Conservation (phyloP, 352 stramenopile genomes). For the Saprolegnia diclina region DNA sequence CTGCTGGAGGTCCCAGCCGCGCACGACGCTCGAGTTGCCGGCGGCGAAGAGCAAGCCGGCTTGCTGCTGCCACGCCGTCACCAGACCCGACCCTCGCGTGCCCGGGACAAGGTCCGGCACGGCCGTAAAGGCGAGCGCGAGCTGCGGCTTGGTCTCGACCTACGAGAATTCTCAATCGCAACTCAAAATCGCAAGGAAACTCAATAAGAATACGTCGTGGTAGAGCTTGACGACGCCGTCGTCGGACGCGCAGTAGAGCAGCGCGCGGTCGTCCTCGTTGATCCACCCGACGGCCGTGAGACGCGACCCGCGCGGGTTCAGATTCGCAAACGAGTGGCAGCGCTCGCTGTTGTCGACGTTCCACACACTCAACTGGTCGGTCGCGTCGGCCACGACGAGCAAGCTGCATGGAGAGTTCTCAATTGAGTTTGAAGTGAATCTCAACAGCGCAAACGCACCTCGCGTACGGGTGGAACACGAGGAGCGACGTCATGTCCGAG, state of each 20-base stretch:
- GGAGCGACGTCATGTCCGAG: slow-evolving; percentile 91
- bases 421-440: slow-evolving; percentile 89
- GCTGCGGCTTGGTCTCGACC: slow-evolving; percentile 38
- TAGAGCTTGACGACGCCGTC: slow-evolving; percentile 96
- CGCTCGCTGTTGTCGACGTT: slow-evolving; percentile 89
- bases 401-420: slow-evolving; percentile 94
- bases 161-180: slow-evolving; percentile 35
- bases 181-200: too few relatives aligned
- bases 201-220: slow-evolving; percentile 65
- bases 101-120: slow-evolving; percentile 89
- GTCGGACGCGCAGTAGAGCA: slow-evolving; percentile 94
- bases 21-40: slow-evolving; percentile 88
- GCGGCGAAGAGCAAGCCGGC: slow-evolving; percentile 87
- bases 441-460: slow-evolving; percentile 59
- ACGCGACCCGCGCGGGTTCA: slow-evolving; percentile 73
- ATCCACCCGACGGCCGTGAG: slow-evolving; percentile 96
- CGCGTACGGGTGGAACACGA: slow-evolving; percentile 96
- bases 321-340: slow-evolving; percentile 79
- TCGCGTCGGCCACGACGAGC: slow-evolving; percentile 91
- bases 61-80: slow-evolving; percentile 95
- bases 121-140: slow-evolving; percentile 91
- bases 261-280: slow-evolving; percentile 90
- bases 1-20: slow-evolving; percentile 92
- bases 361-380: slow-evolving; percentile 93
- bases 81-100: slow-evolving; percentile 88